A percentile compares a stretch with the other conserved stretches of the same genome.
Evolutionary conservation across 1,139 yeast genomes (phyloP).

Genomic region (Hemisphaericaspora subhashii): DNA sequence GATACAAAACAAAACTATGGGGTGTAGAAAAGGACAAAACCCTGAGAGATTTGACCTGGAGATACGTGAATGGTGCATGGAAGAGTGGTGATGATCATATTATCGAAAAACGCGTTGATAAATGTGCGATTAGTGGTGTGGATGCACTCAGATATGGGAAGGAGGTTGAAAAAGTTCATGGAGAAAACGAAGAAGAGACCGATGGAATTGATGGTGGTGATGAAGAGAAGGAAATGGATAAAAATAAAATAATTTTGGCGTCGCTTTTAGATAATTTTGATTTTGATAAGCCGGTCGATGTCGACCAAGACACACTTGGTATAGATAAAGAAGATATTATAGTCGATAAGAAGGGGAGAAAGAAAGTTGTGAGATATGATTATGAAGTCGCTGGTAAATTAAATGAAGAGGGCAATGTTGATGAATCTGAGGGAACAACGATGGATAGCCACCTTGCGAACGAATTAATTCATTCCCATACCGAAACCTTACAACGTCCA

Average conservation of each 20-base stretch:
- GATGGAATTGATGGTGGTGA: slow-evolving; percentile 23
- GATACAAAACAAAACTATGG: slow-evolving; percentile 82
- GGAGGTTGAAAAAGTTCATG: slow-evolving; percentile 19
- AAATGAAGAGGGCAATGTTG: slow-evolving; percentile 21
- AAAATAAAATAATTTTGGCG: slow-evolving; percentile 50
- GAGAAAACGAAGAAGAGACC: slow-evolving; percentile 24
- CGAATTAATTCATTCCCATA: slow-evolving; percentile 24
- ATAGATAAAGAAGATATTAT: slow-evolving; percentile 45
- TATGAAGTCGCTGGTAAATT: slow-evolving; percentile 36
- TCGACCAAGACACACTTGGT: slow-evolving; percentile 44
- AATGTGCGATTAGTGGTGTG: slow-evolving; percentile 27
- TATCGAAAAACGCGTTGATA: slow-evolving; percentile 45
- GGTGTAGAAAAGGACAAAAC: slow-evolving; percentile 73
- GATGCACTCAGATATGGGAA: slow-evolving; percentile 21
- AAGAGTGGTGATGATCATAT: slow-evolving; percentile 79
- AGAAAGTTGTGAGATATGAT: slow-evolving; percentile 34
- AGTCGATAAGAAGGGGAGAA: slow-evolving; percentile 49
- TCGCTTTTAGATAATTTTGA: slow-evolving; percentile 52
- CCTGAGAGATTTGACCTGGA: slow-evolving; percentile 60
- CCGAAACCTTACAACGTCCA: slow-evolving; percentile 23
- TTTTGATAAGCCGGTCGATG: slow-evolving; percentile 60
- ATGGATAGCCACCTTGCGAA: slow-evolving; percentile 22
- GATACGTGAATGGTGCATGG: slow-evolving; percentile 72
- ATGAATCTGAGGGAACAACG: slow-evolving; percentile 17
- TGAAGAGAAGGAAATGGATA: slow-evolving; percentile 24